Evolutionary conservation across 108 stramenopile genomes (phyloP), one percentile per base, ranked within the genome.

Genomic region (Schizochytrium sp.): DNA sequence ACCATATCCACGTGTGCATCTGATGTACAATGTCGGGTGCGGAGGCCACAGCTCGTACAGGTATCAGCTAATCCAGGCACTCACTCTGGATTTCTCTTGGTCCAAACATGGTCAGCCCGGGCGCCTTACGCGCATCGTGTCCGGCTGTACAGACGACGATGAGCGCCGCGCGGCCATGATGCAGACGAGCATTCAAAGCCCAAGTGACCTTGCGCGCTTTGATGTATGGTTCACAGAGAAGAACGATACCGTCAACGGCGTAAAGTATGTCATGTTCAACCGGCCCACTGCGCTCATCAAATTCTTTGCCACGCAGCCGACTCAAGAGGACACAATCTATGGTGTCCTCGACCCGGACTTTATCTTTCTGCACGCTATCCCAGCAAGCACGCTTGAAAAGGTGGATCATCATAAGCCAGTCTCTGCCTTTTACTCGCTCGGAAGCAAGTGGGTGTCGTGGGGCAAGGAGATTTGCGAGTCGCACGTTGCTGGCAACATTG

Each of bases 161-260:
- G 76, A 6, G 51, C 44, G 48, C 16, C 45, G 76, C n/a, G 28
- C n/a, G 4, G 51, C 51, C n/a, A 83, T 83, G 76, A 16, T 16
- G 45, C 76, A 53, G 25, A 83, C 76, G 45, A 53, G 48, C 28
- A 12, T 83, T 2, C 18, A 47, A 45, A 6, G 25, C 12, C 48
- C 48, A 12, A 23, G 12, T 14, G 76, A 47, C 51, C 63, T 69
- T 0, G 63, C 63, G 25, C 45, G 76, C 48, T 83, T 83, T 23
- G 76, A 83, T 23, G 51, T 53, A 0, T 83, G 45, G 48, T 83
- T 83, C 28, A 53, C 51, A 23, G 76, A 83, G 76, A 23, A 12
- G 6, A 83, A 83, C n/a, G 76, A 83, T 23, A 83, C 76, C 25
- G 48, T 83, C n/a, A 83, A 83, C 51, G 76, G 76, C 45, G 51